Evolutionary conservation across 768 basidiomycete genomes (phyloP), one percentile per base, ranked within the genome.

Genomic region (Kwoniella dejecticola): DNA sequence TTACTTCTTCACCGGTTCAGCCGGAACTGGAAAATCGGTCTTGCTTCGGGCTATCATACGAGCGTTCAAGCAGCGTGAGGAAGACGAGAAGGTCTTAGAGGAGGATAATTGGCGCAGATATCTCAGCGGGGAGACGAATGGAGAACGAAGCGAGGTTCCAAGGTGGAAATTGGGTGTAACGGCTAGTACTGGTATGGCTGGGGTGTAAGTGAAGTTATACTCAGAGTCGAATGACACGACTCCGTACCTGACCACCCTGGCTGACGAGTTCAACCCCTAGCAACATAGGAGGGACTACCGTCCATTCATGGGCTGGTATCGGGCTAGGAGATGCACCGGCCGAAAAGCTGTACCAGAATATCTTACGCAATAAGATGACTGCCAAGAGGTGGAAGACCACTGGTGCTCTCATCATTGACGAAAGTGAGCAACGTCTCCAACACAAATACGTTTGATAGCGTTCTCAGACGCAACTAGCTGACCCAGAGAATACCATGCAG

Each of bases 1-100:
- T 70, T 72, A 95, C 30, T 99, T 99, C 72, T 99, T 97, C 78
- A 98, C 95, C 1, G 96, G 95, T 21, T 93, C 91, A 81, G 95
- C 95, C 60, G 95, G 95, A 54, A 96, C 95, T 4, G 95, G 95
- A 41, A 98, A 98, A 79, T 96, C 94, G 1, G 91, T 98, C 21
- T 83, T 98, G 3, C 82, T 98, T 13, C 84, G 93, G 23, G 91
- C 93, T 75, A 95, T 97, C 48, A 95, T 97, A 74, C 83, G 84
- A 69, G 80, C 83, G 0, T 81, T 99, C 59, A 64, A 56, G 27
- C 57, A 59, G 33, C 33, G 50, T 29, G 56, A 62, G 15, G 38
- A 26, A 23, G 52, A 53, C 19, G 64, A 49, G 23, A 29, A 46
- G 27, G 23, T 36, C 5, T 38, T 60, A 11, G 27, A 53, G 24